Percentiles rank a stretch among this genome's conserved stretches.
Evolutionary conservation across 345 rosid genomes (phyloP).

Genomic region (Gossypium arboreum): DNA sequence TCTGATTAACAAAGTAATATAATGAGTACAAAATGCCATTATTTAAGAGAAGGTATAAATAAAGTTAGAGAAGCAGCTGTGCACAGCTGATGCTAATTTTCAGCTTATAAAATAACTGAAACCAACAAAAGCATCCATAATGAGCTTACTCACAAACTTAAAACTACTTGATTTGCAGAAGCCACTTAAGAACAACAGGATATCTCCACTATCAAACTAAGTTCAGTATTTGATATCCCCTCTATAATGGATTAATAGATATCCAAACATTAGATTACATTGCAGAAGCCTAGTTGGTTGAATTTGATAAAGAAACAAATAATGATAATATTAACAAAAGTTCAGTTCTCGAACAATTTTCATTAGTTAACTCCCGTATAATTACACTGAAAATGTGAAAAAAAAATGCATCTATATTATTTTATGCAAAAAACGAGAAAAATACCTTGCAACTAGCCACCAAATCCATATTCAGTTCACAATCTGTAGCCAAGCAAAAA

Average conservation of each 20-base stretch:
- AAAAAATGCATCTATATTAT: neutral
- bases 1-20: neutral
- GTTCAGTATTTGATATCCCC: no score
- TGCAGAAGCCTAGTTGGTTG: neutral
- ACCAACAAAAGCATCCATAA: neutral
- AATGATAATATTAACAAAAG: neutral
- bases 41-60: neutral
- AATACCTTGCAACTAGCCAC: slow-evolving; percentile 72
- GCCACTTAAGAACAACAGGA: neutral
- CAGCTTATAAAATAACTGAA: neutral
- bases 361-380: neutral
- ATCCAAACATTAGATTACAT: neutral
- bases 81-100: neutral
- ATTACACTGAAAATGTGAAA: neutral
- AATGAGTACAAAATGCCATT: neutral
- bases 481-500: slow-evolving; percentile 24
- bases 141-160: neutral
- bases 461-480: slow-evolving; percentile 67
- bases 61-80: neutral
- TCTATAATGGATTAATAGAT: no score
- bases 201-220: no score
- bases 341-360: neutral
- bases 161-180: neutral
- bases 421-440: neutral
- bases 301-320: neutral